Evolutionary conservation across 305 asterid genomes (phyloP), one percentile per base, ranked within the genome.

Genomic region (Fraxinus albicans): DNA sequence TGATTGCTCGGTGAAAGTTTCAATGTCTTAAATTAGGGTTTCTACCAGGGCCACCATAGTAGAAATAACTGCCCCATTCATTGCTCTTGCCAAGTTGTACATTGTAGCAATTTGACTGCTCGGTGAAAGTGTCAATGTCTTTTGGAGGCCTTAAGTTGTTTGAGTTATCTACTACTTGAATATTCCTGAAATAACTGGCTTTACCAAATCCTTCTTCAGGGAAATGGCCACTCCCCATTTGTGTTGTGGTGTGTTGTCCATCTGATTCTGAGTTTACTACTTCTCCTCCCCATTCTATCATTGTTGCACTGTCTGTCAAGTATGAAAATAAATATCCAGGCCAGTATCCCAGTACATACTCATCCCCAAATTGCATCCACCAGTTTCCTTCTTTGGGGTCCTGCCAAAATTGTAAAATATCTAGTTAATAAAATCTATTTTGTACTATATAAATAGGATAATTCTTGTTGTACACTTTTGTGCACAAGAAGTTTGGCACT

Each of bases 211-310:
- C 94, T 86, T 93, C 97, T 0, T 81, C 88, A 0, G 97, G 92
- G 67, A 91, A 93, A 85, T 89, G 94, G 10, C 97, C 97, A 78
- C 95, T 93, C 10, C 97, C 97, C 97, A 88, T 90, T 80, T 91
- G 90, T n/a, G 95, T 90, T n/a, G 92, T 89, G 19, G 95, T 91
- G 84, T 90, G 93, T n/a, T 85, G 77, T 38, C 91, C 95, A 36
- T 90, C 91, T 0, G 91, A 84, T 17, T 83, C 83, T 0, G 89
- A 82, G 86, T 91, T 91, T 80, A 91, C 91, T 2, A 90, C 93
- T 55, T 90, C 93, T n/a, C 95, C 95, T 10, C 95, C 93, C 95
- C 93, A 91, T 81, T 91, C 91, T 10, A 91, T 53, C 92, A 90
- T 87, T 0, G 93, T 86, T 8, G 95, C 95, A 84, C 93, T 91